Percentiles rank a stretch among this genome's conserved stretches.
Evolutionary conservation across 345 rosid genomes (phyloP).

Genomic region (Bruguiera gymnorhiza): DNA sequence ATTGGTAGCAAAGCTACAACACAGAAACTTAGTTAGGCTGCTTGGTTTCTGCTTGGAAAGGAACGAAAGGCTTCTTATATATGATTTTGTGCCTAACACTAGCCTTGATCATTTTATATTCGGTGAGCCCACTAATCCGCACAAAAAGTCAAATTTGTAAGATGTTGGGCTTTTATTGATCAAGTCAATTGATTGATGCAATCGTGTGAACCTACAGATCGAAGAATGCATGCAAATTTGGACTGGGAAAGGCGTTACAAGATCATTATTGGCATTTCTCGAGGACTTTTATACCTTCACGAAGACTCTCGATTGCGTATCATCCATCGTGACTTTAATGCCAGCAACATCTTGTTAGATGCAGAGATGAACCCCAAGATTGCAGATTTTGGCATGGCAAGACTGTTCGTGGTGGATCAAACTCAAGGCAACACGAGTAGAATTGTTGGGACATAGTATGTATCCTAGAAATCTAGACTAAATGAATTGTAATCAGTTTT

Average conservation of each 20-base stretch:
- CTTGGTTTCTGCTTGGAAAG: constrained; percentile 35
- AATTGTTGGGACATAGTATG: constrained; percentile 48
- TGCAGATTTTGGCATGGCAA: constrained; percentile 55
- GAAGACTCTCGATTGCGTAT: constrained; percentile 45
- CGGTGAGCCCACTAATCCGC: constrained; percentile 15
- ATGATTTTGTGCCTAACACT: constrained; percentile 34
- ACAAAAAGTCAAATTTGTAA: no score
- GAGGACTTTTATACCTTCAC: constrained; percentile 48
- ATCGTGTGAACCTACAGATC: constrained; percentile 16
- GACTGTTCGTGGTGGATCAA: constrained; percentile 34
- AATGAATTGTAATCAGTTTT: no score
- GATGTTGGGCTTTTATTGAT: no score
- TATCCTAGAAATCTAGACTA: background rate
- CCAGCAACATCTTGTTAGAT: constrained; percentile 44
- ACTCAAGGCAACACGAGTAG: constrained; percentile 32
- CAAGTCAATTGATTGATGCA: background rate
- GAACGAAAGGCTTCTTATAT: constrained; percentile 40
- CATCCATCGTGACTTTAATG: constrained; percentile 49
- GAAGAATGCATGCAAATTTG: constrained; percentile 12
- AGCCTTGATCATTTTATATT: constrained; percentile 44
- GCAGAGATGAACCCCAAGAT: constrained; percentile 45
- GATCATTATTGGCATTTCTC: constrained; percentile 40
- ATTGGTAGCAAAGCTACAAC: constrained; percentile 40
- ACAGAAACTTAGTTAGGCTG: constrained; percentile 39
- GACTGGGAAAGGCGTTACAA: constrained; percentile 35